Evolutionary conservation across 345 rosid species (phyloP), one percentile per base, ranked within the genome.

Genomic region (Ceriops decandra): DNA sequence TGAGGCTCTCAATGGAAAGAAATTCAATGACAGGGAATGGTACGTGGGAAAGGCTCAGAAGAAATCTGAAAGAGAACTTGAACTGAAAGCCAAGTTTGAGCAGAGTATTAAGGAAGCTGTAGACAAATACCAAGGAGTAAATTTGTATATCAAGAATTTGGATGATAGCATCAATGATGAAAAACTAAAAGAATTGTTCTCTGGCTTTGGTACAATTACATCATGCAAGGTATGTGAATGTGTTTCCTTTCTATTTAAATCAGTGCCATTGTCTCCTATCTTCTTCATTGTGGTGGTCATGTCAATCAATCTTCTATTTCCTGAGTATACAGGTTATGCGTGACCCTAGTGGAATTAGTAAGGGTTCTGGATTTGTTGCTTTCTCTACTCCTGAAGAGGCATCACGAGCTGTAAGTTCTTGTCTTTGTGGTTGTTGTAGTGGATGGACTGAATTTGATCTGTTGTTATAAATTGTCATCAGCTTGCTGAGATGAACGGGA

Each of bases 21-120:
- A 24, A 35, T 6, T 74, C 16, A 65, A 74, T 63, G 78, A 64
- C 15, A 64, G 59, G 32, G 73, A 68, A 27, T 74, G 73, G 78
- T 74, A 63, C 49, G 78, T 74, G 57, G 78, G 78, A 24, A 74
- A 68, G 28, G 78, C 78, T 27, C 78, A 68, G 36, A 74, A 68
- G 31, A 74, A 74, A 64, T 63, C 69, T 16, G 78, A 74, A 49
- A 74, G 78, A 30, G 73, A 74, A 52, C 22, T 19, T 47, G 78
- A 74, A 58, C 6, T 74, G 58, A 74, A 57, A 58, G 59, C 53
- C n/a, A 31, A 60, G 6, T 57, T 74, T 68, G 78, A 74, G 57
- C 78, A 74, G 49, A 68, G 42, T 24, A 31, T 68, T 15, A 74
- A 67, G 61, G 73, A 68, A 60, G 32, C 64, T 30, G 69, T 32